Base-by-base conservation (phyloP, 2,329 filamentous ascomycete genomes). In the Sporothrix sp. region DNA sequence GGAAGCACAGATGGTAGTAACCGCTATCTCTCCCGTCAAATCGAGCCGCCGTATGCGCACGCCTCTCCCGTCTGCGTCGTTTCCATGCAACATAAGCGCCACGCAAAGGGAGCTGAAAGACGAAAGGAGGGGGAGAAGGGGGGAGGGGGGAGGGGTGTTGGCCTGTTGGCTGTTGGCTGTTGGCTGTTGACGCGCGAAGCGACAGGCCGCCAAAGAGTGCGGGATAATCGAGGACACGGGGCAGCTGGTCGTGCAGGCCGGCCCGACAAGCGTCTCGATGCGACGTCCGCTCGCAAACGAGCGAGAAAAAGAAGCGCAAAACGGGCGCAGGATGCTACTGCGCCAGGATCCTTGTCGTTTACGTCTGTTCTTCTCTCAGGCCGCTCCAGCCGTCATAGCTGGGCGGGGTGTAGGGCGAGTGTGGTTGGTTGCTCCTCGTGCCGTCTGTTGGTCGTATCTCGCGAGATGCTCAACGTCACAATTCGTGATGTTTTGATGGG, bases 401-500 rank as follows among this genome's bases (percentile, higher is more conserved):
- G n/a, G 10, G 7, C 16, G 42, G 28, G 21, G 27, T 14, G 13
- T 32, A 9, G 9, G 33, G 33, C n/a, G 33, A 16, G 3, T 36
- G 11, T 9, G 14, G 4, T 36, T 5, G 33, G 6, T 16, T 36
- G 14, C 16, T 28, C 10, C 33, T 20, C 23, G 23, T 30, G 25
- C n/a, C 25, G 21, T 21, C 8, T 21, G 35, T 21, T 48, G 45
- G 21, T 9, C 16, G 32, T 28, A 16, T 20, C 25, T 23, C 3
- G 30, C 25, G 45, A 8, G 16, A 48, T 28, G 44, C 33, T 28
- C 18, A 13, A 25, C 39, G 16, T 28, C 25, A 28, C 25, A 30
- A 43, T 13, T 28, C 25, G 45, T 48, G 45, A 47, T 47, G 44
- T 47, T 37, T 39, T 48, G 45, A 38, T 32, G 45, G 35, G 21